These are phyloP conservation scores for Cornus kousa DNA, from an alignment of 148 eudicot species.

Conservation along the genomic window DNA sequence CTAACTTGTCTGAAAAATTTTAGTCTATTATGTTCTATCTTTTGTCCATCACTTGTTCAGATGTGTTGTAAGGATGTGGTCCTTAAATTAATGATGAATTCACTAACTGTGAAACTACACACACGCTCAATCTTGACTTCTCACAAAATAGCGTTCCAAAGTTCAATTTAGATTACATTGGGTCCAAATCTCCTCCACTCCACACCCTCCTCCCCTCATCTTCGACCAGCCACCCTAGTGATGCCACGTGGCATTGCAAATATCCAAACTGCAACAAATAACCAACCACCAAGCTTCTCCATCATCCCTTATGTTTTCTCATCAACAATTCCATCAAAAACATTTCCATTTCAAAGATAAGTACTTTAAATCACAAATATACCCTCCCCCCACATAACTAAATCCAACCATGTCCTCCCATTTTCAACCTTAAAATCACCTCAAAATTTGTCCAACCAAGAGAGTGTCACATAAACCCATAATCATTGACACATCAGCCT, in stretches of 20 bases:
- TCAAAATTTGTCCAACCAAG: neutral
- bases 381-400: neutral
- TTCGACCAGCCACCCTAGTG: slow-evolving; percentile 35
- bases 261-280: slow-evolving; percentile 55
- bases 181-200: slow-evolving; percentile 16
- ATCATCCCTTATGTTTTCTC: slow-evolving; percentile 31
- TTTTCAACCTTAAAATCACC: neutral
- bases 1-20: neutral
- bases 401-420: slow-evolving; percentile 10
- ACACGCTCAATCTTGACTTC: neutral
- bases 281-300: slow-evolving; percentile 48
- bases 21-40: neutral
- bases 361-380: slow-evolving; percentile 9
- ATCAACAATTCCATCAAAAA: slow-evolving; percentile 28
- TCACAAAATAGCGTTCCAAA: neutral
- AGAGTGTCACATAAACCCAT: slow-evolving; percentile 3
- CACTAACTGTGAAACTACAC: neutral
- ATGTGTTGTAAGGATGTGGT: neutral
- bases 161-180: neutral
- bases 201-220: slow-evolving; percentile 60
- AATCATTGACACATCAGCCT: slow-evolving; percentile 7
- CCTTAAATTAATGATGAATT: neutral
- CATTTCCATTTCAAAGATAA: neutral
- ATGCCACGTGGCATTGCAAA: slow-evolving; percentile 59
- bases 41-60: neutral